Conservation (phyloP, 108 stramenopile species). For the Cyclotella sp. region DNA sequence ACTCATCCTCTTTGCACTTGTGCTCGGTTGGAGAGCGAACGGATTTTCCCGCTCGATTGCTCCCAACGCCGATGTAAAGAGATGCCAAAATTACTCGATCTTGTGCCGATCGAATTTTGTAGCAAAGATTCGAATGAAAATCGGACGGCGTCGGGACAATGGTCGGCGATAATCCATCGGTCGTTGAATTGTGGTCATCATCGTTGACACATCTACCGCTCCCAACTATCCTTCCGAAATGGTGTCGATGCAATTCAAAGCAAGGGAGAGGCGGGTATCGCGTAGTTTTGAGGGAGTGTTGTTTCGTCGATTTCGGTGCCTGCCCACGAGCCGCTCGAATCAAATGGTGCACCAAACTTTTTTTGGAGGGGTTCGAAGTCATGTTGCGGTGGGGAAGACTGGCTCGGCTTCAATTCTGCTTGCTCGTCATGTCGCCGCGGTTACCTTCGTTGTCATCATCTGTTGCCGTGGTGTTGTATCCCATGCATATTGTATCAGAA, state of each 20-base stretch:
- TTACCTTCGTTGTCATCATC: too few relatives aligned
- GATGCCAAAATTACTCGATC: conserved; percentile 76
- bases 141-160: conserved; percentile 56
- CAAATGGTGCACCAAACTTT: conserved; percentile 13
- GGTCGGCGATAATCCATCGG: background rate
- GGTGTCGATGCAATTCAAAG: conserved; percentile 36
- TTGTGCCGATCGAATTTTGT: conserved; percentile 64
- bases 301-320: background rate
- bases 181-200: background rate
- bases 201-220: background rate
- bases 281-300: background rate
- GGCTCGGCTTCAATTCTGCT: too few relatives aligned
- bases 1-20: conserved; percentile 46
- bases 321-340: conserved; percentile 42
- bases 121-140: conserved; percentile 70
- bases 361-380: background rate
- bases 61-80: conserved; percentile 82
- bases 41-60: background rate
- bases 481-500: too few relatives aligned
- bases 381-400: background rate
- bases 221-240: conserved; percentile 28
- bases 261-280: conserved; percentile 17
- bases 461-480: too few relatives aligned
- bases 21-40: background rate
- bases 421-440: too few relatives aligned